Evolutionary conservation across 73 alveolate genomes (phyloP), one percentile per base, ranked within the genome.

Genomic region (Paramecium primaurelia): DNA sequence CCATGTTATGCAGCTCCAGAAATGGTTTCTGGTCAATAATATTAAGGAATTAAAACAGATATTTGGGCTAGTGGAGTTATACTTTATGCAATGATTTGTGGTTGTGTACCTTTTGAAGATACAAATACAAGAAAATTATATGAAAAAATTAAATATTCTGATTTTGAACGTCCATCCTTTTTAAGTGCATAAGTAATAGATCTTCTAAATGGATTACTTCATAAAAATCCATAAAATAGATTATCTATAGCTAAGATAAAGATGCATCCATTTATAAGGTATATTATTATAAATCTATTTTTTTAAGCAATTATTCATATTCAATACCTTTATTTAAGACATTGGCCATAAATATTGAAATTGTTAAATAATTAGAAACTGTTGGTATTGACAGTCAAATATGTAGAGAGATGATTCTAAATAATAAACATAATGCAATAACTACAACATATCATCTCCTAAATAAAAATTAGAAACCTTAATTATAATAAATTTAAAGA

Each of bases 1-100:
- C 98, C 98, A 6, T 95, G 98, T 59, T 95, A 95, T 87, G 98
- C 98, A 10, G 97, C 98, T n/a, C 98, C 98, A n/a, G 98, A 95
- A 92, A 95, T 95, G 98, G 95, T 95, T 34, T 96, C 97, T 1
- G 98, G 98, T 9, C 86, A 86, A 59, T 12, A 59, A 36, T 95
- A 95, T 68, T 34, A 92, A 11, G 98, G 98, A 34, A 64, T 92
- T 20, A 71, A 60, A 32, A 93, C 93, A 3, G 98, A 95, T 77
- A 93, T 94, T 5, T 95, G 98, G 98, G 94, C 96, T 38, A 92
- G 96, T 69, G 98, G 98, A 37, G 95, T 95, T 44, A 95, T 95
- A 2, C 92, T 95, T 0, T 95, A 86, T 80, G 98, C 98, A 11
- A 95, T 95, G 98, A 92, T 95, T 77, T 95, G 98, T 84, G 98